Conservation (phyloP, 768 basidiomycete species). For the Cystofilobasidium ferigula region DNA sequence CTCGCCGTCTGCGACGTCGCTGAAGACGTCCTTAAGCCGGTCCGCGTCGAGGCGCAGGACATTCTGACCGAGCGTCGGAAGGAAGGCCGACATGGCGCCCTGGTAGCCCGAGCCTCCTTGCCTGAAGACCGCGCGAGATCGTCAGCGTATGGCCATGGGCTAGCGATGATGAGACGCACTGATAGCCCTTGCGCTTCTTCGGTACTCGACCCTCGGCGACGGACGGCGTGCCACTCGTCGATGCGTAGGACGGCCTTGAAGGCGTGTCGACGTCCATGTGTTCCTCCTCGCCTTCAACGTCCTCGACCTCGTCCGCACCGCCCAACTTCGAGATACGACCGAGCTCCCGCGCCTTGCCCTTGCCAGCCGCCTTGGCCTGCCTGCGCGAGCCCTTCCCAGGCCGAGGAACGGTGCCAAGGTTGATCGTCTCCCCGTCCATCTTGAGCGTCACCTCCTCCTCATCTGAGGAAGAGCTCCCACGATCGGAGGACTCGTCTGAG, state of each 20-base stretch:
- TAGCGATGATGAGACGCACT: background rate
- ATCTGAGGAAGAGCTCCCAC: background rate
- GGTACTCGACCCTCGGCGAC: background rate
- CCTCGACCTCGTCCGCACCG: background rate
- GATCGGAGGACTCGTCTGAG: background rate
- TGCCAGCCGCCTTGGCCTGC: background rate
- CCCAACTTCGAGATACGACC: background rate
- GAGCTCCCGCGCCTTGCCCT: background rate
- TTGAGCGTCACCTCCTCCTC: slow-evolving; percentile 5
- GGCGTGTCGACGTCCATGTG: slow-evolving; percentile 1
- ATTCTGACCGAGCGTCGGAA: slow-evolving; percentile 18
- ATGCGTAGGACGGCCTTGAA: background rate
- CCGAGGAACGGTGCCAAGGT: background rate
- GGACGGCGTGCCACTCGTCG: background rate
- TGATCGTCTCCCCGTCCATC: slow-evolving; percentile 5
- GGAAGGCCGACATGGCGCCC: slow-evolving; percentile 20
- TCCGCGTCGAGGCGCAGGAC: slow-evolving; percentile 9
- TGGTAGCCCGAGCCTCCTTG: background rate
- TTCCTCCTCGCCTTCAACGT: background rate
- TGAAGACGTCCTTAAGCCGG: slow-evolving; percentile 7
- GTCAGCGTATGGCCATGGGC: background rate
- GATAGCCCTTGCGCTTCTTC: slow-evolving; percentile 7
- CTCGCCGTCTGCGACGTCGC: slow-evolving; percentile 22
- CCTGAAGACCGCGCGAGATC: background rate
- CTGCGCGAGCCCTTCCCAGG: background rate